Percentiles rank a stretch among this genome's conserved stretches.
Conservation (phyloP, 495 filamentous ascomycete species). For the Pseudoneurospora amorphoporcata region DNA sequence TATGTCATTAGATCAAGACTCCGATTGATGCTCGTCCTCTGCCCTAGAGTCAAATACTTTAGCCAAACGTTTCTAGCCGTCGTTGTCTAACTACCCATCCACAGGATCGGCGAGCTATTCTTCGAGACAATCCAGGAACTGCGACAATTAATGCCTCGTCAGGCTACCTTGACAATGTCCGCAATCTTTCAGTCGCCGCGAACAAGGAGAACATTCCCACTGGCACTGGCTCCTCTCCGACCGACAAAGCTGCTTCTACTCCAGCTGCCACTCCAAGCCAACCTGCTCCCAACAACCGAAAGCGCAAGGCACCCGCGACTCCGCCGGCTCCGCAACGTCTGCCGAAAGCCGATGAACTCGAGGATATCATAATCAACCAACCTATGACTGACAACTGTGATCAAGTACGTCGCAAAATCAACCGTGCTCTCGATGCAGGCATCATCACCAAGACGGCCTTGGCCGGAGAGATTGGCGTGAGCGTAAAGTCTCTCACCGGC, state of each 20-base stretch:
- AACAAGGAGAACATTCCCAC: background rate
- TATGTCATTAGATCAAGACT: background rate
- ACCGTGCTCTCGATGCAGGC: slow-evolving; percentile 30
- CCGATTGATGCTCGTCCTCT: background rate
- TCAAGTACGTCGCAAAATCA: slow-evolving; percentile 35
- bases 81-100: background rate
- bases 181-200: background rate
- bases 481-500: slow-evolving; percentile 17
- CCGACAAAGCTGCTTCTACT: background rate
- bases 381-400: slow-evolving; percentile 23
- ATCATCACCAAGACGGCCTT: slow-evolving; percentile 41
- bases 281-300: slow-evolving; percentile 13
- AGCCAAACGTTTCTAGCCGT: background rate
- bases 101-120: background rate
- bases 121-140: background rate
- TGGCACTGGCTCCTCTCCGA: background rate
- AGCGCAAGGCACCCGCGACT: slow-evolving; percentile 22
- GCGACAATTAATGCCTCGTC: background rate
- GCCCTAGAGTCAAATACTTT: background rate
- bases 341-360: slow-evolving; percentile 5
- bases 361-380: slow-evolving; percentile 12
- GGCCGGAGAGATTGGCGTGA: slow-evolving; percentile 27
- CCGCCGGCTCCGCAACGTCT: slow-evolving; percentile 11
- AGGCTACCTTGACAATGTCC: background rate
- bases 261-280: background rate